Percentiles rank a stretch among this genome's conserved stretches.
These are phyloP conservation scores for Serendipita sp. DNA, from an alignment of 768 basidiomycete species.

Conservation along the genomic window DNA sequence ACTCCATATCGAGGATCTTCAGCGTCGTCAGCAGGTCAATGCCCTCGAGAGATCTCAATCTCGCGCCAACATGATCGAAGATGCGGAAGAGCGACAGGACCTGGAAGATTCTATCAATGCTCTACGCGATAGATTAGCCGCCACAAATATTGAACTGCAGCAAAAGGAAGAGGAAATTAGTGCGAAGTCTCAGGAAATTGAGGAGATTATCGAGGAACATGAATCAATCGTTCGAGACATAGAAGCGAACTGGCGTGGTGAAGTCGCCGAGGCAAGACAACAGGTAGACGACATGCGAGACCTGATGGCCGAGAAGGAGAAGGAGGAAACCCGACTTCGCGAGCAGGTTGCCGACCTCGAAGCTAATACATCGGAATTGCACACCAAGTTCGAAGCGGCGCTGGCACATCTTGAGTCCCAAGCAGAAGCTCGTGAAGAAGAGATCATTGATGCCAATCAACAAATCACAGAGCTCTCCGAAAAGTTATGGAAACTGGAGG, in stretches of 20 bases:
- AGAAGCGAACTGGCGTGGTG: constrained; percentile 75
- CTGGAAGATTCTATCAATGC: constrained; percentile 67
- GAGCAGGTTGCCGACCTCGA: constrained; percentile 63
- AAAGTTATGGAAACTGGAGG: constrained; percentile 66
- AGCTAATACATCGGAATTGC: constrained; percentile 49
- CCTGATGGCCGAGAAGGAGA: constrained; percentile 44
- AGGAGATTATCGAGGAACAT: constrained; percentile 61
- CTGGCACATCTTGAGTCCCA: constrained; percentile 64
- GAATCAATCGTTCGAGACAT: constrained; percentile 53
- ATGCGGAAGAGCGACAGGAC: constrained; percentile 55
- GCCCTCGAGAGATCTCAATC: constrained; percentile 55
- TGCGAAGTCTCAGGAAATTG: constrained; percentile 56
- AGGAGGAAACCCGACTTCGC: constrained; percentile 58
- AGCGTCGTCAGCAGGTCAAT: constrained; percentile 44
- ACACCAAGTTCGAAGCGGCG: constrained; percentile 56
- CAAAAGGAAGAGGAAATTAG: constrained; percentile 80
- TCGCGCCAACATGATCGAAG: constrained; percentile 52
- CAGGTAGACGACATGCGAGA: constrained; percentile 23
- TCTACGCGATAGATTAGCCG: constrained; percentile 59
- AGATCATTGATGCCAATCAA: constrained; percentile 52
- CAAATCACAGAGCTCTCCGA: constrained; percentile 71
- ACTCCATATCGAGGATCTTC: constrained; percentile 49
- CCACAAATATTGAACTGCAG: constrained; percentile 64
- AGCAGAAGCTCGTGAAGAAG: constrained; percentile 60
- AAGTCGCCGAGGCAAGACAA: constrained; percentile 61